Percentiles rank a stretch among this genome's conserved stretches.
Conservation (phyloP, 176 grass and related monocot species). For the Echinochloa phyllopogon region DNA sequence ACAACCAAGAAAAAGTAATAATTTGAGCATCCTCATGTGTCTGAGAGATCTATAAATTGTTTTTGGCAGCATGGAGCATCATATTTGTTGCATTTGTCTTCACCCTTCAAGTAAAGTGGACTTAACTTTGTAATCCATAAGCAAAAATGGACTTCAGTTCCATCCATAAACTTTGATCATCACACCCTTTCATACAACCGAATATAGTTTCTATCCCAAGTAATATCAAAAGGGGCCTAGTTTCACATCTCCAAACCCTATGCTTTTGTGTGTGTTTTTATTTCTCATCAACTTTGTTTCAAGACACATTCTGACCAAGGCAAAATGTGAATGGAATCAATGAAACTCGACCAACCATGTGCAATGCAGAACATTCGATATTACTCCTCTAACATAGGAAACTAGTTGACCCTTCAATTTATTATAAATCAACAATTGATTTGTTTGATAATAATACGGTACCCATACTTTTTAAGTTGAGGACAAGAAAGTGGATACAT, state of each 20-base stretch:
- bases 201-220: background rate
- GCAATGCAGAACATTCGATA: no score
- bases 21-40: background rate
- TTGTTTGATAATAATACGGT: background rate
- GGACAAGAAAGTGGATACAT: no score
- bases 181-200: conserved; percentile 4
- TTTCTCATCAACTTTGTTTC: no score
- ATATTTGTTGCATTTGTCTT: no score
- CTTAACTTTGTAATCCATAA: background rate
- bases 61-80: conserved; percentile 27
- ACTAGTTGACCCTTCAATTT: background rate
- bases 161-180: background rate
- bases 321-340: no score
- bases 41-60: background rate
- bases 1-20: background rate
- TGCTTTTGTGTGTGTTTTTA: background rate
- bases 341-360: no score
- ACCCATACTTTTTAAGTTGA: background rate
- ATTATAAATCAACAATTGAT: background rate
- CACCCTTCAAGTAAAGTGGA: conserved; percentile 28
- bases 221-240: background rate
- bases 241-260: background rate
- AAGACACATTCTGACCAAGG: no score
- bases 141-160: background rate
- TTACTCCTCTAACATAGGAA: no score